Evolutionary conservation across 257 asterid genomes (phyloP), one percentile per base, ranked within the genome.

Genomic region (Scutellaria baicalensis): DNA sequence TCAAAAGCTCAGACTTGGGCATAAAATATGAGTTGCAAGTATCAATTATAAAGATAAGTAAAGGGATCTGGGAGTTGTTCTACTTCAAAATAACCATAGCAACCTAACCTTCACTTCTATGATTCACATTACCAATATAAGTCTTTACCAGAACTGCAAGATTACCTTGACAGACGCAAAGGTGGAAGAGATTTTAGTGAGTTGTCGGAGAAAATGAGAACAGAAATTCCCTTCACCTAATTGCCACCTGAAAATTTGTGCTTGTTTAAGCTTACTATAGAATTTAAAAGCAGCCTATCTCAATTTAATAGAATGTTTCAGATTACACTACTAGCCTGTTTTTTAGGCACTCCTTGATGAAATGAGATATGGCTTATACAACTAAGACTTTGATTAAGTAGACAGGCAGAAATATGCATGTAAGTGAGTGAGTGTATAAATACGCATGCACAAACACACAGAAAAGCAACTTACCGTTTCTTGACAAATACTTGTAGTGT

Each of bases 81-180:
- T 43, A 44, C 49, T 66, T 47, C 8, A 62, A 16, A 39, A 31
- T 35, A 56, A 39, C 36, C 6, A 50, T 6, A 23, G 49, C 45
- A 50, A 59, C 64, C 16, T 43, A 52, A 42, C 68, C 42, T 60
- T 61, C 61, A 54, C 38, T 49, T n/a, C 40, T 6, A 57, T 48
- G 17, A 71, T 16, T 48, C 64, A 45, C 48, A n/a, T 65, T 61
- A 40, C 31, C 51, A 52, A 50, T 63, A 68, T 63, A 68, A 50
- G 38, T 36, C 17, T 58, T 40, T 31, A 74, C 27, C 14, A 21
- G 47, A 74, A 66, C 76, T 52, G 57, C 16, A 39, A 77, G 21
- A 61, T 77, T 79, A 93, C 98, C 97, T 89, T 91, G 52, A 75
- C 59, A 59, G 95, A 86, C 59, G 83, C 83, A 66, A 88, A 76